Evolutionary conservation across 1,284 basidiomycete species (phyloP), one percentile per base, ranked within the genome.

Genomic region (Schizopora paradoxa): DNA sequence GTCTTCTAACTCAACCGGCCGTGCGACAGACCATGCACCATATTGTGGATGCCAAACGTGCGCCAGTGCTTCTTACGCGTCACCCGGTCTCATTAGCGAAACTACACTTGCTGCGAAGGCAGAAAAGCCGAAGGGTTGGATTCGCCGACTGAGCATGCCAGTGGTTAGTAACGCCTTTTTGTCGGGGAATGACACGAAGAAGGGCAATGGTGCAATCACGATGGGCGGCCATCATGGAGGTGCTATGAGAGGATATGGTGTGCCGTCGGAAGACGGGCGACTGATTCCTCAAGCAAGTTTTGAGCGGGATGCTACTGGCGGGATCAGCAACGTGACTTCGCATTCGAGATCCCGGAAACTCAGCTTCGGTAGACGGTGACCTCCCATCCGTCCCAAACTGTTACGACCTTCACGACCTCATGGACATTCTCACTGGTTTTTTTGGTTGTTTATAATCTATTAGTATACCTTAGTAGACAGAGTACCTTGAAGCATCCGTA

Each of bases 121-220:
- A 19, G 75, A 79, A 54, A 83, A 81, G 53, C 71, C 77, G 6
- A 82, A 75, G 54, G 74, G 81, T 0, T 88, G 86, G 85, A 84
- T 87, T 52, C 66, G 82, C 29, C 67, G 85, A 45, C 59, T 88
- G 48, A 88, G 85, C 55, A 85, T 87, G 82, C 84, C 85, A 1
- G 75, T 74, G 1, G 73, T 79, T 21, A 67, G 69, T 16, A 71
- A 70, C 44, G 72, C 77, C 16, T 78, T 83, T 55, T 54, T 58
- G 10, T 50, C 50, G 16, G 65, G 65, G 27, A 59, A 61, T 6
- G 42, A 48, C 42, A 44, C 43, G 27, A 10, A 34, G n/a, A 36
- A 33, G 13, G 47, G 42, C 2, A 14, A 27, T 39, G 47, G 38
- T 19, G 32, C 32, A 16, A 47, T 41, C 18, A 5, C 59, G 70